These are phyloP conservation scores for Periconia digitata DNA, from an alignment of 2,329 filamentous ascomycete species.

Conservation along the genomic window DNA sequence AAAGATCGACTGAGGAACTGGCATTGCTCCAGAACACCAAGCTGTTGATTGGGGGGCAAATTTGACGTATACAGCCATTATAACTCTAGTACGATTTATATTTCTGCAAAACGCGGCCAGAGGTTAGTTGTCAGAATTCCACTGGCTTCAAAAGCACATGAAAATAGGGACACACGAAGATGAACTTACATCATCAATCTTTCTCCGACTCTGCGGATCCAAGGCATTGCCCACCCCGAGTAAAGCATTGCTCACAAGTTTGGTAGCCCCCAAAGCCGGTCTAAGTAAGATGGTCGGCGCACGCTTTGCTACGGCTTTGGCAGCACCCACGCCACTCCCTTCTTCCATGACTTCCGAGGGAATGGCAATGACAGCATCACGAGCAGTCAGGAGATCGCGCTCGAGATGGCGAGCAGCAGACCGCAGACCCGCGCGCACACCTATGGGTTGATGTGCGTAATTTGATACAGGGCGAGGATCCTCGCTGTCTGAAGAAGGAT, in stretches of 20 bases:
- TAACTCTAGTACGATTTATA: slow-evolving; percentile 32
- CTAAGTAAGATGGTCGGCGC: slow-evolving; percentile 92
- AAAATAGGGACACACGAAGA: not conserved
- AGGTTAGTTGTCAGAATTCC: not conserved
- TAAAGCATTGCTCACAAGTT: slow-evolving; percentile 84
- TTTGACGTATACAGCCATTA: too few species aligned
- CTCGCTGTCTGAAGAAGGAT: slow-evolving; percentile 66
- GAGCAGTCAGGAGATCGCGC: slow-evolving; percentile 80
- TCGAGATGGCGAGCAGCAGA: slow-evolving; percentile 82
- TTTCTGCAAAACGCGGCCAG: slow-evolving; percentile 22
- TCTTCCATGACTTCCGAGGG: slow-evolving; percentile 90
- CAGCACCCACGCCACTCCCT: slow-evolving; percentile 76
- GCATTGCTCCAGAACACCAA: too few species aligned
- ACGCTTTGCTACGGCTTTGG: slow-evolving; percentile 73
- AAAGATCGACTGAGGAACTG: too few species aligned
- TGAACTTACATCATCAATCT: slow-evolving; percentile 81
- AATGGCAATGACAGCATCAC: slow-evolving; percentile 92
- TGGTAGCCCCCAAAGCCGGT: slow-evolving; percentile 86
- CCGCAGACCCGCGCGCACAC: slow-evolving; percentile 81
- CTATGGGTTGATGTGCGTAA: slow-evolving; percentile 92
- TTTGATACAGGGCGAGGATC: slow-evolving; percentile 79
- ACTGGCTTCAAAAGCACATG: slow-evolving; percentile 3
- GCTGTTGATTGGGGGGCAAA: too few species aligned
- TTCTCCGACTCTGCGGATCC: slow-evolving; percentile 77
- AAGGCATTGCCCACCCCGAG: slow-evolving; percentile 90